Percentiles rank a stretch among this genome's conserved stretches.
Evolutionary conservation across 768 basidiomycete genomes (phyloP).

Genomic region (Tephrocybe sp.): DNA sequence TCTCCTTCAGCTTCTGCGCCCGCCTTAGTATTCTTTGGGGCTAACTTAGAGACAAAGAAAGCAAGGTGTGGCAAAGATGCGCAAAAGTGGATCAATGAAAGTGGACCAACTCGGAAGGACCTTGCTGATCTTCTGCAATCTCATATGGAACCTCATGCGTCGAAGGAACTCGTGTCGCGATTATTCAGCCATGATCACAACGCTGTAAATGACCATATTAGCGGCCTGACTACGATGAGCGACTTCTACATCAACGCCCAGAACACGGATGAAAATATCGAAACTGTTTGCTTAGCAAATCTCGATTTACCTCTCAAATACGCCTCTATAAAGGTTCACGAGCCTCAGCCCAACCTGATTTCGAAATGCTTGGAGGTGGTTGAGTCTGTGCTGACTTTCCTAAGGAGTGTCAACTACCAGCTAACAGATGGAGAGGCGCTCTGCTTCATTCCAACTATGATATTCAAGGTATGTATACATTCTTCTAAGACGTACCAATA

Average conservation of each 20-base stretch:
- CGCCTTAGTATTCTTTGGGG: constrained; percentile 45
- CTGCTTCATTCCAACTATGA: constrained; percentile 85
- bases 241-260: constrained; percentile 70
- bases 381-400: constrained; percentile 72
- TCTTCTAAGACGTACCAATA: not conserved
- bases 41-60: constrained; percentile 63
- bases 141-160: constrained; percentile 88
- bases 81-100: constrained; percentile 82
- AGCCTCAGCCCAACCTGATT: constrained; percentile 86
- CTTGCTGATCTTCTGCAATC: constrained; percentile 79
- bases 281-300: constrained; percentile 74
- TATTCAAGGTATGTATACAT: constrained; percentile 68
- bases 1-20: constrained; percentile 32
- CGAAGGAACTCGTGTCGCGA: constrained; percentile 68
- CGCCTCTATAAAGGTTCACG: constrained; percentile 83
- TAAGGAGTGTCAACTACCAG: constrained; percentile 72
- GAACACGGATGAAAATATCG: constrained; percentile 54
- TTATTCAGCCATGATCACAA: constrained; percentile 96
- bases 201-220: constrained; percentile 87
- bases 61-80: constrained; percentile 70
- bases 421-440: constrained; percentile 83
- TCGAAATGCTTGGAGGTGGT: constrained; percentile 88
- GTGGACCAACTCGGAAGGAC: constrained; percentile 81
- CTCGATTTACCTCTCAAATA: constrained; percentile 94
- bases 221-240: constrained; percentile 68